Conservation (phyloP, 345 rosid species). For the Acer yangbiense region DNA sequence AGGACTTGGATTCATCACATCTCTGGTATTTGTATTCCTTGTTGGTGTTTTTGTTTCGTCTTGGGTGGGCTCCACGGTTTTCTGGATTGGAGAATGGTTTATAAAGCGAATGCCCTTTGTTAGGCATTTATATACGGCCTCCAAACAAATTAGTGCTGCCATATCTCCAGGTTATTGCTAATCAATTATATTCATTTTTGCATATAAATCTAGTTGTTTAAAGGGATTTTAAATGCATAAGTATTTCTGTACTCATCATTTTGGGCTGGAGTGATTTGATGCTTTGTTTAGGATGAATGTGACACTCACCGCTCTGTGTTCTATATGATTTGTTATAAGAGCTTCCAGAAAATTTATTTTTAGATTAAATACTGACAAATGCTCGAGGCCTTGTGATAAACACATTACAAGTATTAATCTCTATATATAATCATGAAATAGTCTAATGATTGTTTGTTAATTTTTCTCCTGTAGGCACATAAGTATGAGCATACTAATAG, state of each 20-base stretch:
- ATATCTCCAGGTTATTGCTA: conserved; percentile 60
- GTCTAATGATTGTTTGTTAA: neutral
- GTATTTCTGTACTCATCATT: conserved; percentile 2
- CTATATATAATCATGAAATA: neutral
- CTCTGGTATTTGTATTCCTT: conserved; percentile 61
- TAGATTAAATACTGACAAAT: neutral
- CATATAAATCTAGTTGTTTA: conserved; percentile 7
- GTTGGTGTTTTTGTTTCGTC: conserved; percentile 70
- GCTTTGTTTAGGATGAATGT: neutral
- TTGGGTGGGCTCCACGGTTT: conserved; percentile 65
- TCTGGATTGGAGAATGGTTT: conserved; percentile 76
- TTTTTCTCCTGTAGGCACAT: too few relatives aligned
- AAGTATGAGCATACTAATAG: too few relatives aligned
- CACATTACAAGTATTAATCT: neutral
- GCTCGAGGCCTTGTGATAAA: neutral
- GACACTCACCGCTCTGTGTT: neutral
- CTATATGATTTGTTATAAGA: conserved; percentile 2
- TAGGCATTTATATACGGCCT: conserved; percentile 68
- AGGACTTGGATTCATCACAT: conserved; percentile 75
- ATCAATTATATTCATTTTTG: neutral
- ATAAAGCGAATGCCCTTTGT: conserved; percentile 70
- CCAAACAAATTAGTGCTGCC: conserved; percentile 77
- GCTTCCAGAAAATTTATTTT: neutral
- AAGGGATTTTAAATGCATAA: conserved; percentile 14
- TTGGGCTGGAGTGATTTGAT: neutral